Evolutionary conservation across 768 basidiomycete species (phyloP).

Genomic region (Pisolithus microcarpus): DNA sequence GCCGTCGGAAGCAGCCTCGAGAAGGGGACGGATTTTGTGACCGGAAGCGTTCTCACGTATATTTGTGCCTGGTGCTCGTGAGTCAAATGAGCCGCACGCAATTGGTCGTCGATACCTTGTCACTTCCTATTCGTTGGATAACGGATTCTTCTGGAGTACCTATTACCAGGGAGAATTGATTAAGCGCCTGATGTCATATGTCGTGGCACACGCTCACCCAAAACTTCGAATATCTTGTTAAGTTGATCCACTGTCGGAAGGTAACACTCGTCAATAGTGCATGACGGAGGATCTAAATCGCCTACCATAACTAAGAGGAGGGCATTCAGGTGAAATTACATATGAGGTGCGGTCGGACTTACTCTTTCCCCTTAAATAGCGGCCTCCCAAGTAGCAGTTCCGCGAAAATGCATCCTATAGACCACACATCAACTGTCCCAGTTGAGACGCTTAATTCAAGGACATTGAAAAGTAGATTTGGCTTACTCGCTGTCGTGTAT

Average conservation of each 20-base stretch:
- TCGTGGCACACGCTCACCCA: slow-evolving; percentile 42
- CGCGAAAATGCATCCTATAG: slow-evolving; percentile 90
- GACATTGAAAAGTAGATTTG: slow-evolving; percentile 6
- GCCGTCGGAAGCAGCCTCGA: slow-evolving; percentile 63
- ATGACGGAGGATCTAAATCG: slow-evolving; percentile 7
- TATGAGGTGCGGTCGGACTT: slow-evolving; percentile 30
- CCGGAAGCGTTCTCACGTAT: slow-evolving; percentile 78
- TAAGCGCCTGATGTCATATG: neutral
- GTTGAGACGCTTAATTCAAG: slow-evolving; percentile 11
- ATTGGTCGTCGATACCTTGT: slow-evolving; percentile 49
- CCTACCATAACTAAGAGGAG: slow-evolving; percentile 78
- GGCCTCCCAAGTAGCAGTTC: slow-evolving; percentile 83
- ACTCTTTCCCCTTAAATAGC: slow-evolving; percentile 97
- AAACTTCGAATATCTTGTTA: slow-evolving; percentile 86
- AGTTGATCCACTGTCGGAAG: slow-evolving; percentile 72
- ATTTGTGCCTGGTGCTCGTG: slow-evolving; percentile 59
- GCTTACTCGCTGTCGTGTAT: slow-evolving; percentile 82
- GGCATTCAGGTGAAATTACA: slow-evolving; percentile 18
- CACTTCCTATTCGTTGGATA: slow-evolving; percentile 76
- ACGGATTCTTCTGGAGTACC: slow-evolving; percentile 76
- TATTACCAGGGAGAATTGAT: slow-evolving; percentile 16
- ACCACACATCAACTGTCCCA: slow-evolving; percentile 86
- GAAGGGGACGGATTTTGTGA: slow-evolving; percentile 61
- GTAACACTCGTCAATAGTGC: neutral
- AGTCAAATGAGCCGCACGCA: slow-evolving; percentile 4